A percentile compares a stretch with the other conserved stretches of the same genome.
phyloP scores from a whole-genome alignment of 495 filamentous ascomycete genomes.

The Staphylotrichum tortipilum region DNA sequence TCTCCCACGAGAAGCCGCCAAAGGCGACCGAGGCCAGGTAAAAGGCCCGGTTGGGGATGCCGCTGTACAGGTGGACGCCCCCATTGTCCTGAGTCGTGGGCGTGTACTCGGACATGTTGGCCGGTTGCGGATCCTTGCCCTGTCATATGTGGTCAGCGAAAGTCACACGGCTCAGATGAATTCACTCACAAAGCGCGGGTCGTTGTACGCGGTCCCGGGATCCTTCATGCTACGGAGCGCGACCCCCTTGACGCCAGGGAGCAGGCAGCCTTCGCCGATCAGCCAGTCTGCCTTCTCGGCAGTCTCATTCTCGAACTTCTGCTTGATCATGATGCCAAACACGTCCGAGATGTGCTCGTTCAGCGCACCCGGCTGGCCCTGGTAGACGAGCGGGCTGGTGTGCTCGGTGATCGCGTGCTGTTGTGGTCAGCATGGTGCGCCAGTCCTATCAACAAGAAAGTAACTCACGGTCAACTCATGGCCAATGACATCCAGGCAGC shows the following conservation, averaged over 20 bases:
- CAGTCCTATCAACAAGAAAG: too few relatives aligned
- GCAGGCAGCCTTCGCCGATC: constrained; percentile 41
- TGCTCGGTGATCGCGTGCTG: constrained; percentile 40
- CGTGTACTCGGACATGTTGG: constrained; percentile 31
- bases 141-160: constrained; percentile 2
- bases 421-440: background rate
- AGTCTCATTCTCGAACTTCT: constrained; percentile 35
- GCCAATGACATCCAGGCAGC: constrained; percentile 41
- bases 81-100: constrained; percentile 33
- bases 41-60: constrained; percentile 47
- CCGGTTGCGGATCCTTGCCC: constrained; percentile 41
- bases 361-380: constrained; percentile 35
- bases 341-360: constrained; percentile 47
- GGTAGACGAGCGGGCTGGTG: constrained; percentile 36
- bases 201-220: constrained; percentile 41
- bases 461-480: constrained; percentile 38
- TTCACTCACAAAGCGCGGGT: constrained; percentile 36
- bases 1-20: constrained; percentile 46
- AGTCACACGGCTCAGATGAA: too few relatives aligned
- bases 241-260: constrained; percentile 35
- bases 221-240: constrained; percentile 43
- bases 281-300: constrained; percentile 43
- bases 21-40: constrained; percentile 35
- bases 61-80: constrained; percentile 46
- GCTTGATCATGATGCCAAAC: constrained; percentile 47